Conservation (phyloP, 495 filamentous ascomycete genomes). For the Hyaloscypha finlandica region DNA sequence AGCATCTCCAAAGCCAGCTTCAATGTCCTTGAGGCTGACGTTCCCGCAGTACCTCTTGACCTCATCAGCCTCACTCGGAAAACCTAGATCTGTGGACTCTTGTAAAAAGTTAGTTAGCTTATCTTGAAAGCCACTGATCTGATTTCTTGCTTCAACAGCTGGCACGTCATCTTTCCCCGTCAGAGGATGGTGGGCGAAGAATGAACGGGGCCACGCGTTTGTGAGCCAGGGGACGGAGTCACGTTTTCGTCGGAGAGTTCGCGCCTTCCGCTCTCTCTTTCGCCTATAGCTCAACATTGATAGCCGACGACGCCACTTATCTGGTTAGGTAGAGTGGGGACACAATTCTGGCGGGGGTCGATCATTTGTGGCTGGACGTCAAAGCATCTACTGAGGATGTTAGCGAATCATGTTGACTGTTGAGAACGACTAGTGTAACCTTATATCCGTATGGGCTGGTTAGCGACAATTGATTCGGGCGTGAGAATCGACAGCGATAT, state of each 20-base stretch:
- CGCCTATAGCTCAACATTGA: constrained; percentile 1
- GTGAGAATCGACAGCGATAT: constrained; percentile 1
- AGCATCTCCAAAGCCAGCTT: constrained; percentile 2
- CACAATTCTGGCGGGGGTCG: background rate
- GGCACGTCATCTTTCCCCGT: constrained; percentile 8
- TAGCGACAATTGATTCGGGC: background rate
- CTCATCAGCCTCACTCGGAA: constrained; percentile 5
- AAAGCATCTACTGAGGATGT: background rate
- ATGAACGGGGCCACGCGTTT: background rate
- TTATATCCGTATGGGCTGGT: constrained; percentile 3
- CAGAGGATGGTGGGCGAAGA: constrained; percentile 5
- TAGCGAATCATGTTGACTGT: background rate
- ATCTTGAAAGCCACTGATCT: background rate
- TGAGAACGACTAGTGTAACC: background rate
- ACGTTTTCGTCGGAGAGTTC: background rate
- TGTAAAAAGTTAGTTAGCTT: constrained; percentile 6
- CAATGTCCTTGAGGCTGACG: background rate
- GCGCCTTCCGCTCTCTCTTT: constrained; percentile 1
- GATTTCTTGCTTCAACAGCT: background rate
- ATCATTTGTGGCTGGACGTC: background rate
- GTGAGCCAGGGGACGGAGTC: background rate
- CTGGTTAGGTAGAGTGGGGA: background rate
- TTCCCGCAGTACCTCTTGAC: background rate
- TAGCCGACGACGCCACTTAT: background rate
- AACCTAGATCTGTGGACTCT: constrained; percentile 3